These are phyloP conservation scores for Cystobasidium ongulense DNA, from an alignment of 768 basidiomycete species.

Conservation along the genomic window DNA sequence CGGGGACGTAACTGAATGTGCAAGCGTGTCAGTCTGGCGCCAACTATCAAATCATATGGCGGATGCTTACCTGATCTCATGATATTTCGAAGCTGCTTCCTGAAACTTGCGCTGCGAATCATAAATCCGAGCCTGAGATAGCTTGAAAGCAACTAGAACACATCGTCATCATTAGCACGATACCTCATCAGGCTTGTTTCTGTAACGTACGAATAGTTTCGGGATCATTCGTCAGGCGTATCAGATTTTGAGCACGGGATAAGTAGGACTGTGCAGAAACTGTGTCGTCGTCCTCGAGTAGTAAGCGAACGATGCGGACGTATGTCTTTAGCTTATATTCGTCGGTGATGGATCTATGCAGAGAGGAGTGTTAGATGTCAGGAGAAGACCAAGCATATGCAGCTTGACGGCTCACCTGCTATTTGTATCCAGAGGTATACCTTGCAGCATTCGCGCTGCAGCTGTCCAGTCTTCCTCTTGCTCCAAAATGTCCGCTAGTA, in stretches of 20 bases:
- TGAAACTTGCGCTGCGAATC: conserved; percentile 87
- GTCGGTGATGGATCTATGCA: conserved; percentile 58
- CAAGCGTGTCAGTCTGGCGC: neutral
- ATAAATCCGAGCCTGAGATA: conserved; percentile 87
- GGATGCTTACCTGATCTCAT: conserved; percentile 76
- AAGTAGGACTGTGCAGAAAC: conserved; percentile 98
- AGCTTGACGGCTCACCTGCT: conserved; percentile 57
- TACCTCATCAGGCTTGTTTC: neutral
- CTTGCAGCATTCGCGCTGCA: conserved; percentile 83
- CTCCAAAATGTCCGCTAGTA: conserved; percentile 84
- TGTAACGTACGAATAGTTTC: conserved; percentile 53
- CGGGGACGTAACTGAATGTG: conserved; percentile 43
- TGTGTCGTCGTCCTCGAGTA: conserved; percentile 92
- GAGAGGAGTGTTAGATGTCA: conserved; percentile 7
- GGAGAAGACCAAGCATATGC: neutral
- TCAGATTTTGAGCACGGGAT: conserved; percentile 83
- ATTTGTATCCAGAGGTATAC: conserved; percentile 81
- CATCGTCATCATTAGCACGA: neutral
- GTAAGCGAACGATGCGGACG: conserved; percentile 83
- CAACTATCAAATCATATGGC: neutral
- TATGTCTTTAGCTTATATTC: conserved; percentile 82
- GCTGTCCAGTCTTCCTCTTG: conserved; percentile 86
- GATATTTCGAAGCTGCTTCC: conserved; percentile 87
- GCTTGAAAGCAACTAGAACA: conserved; percentile 61
- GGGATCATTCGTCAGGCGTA: conserved; percentile 68